These are phyloP conservation scores for Coemansia reversa DNA, from an alignment of 192 early-diverging fungal species.

Conservation along the genomic window DNA sequence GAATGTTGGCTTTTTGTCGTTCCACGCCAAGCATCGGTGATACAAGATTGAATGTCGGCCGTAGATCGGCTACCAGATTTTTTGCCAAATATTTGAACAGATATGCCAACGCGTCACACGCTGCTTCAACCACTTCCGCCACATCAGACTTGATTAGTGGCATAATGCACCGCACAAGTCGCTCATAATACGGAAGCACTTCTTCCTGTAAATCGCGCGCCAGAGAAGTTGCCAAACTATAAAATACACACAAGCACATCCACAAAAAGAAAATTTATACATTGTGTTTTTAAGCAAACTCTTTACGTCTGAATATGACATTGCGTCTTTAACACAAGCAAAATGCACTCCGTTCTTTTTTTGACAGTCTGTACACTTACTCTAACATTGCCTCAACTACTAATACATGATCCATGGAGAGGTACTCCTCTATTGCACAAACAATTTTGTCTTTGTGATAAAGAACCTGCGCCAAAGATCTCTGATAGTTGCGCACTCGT, in stretches of 20 bases:
- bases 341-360: too few species aligned
- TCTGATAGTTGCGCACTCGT: constrained; percentile 62
- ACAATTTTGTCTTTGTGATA: constrained; percentile 86
- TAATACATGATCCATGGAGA: constrained; percentile 62
- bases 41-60: constrained; percentile 76
- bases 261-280: neutral
- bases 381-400: constrained; percentile 83
- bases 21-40: constrained; percentile 69
- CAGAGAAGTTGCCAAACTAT: constrained; percentile 73
- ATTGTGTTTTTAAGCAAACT: too few species aligned
- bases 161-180: constrained; percentile 64
- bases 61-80: constrained; percentile 66
- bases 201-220: constrained; percentile 92
- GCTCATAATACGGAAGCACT: constrained; percentile 73
- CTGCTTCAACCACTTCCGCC: constrained; percentile 74
- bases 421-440: constrained; percentile 60
- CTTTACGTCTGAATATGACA: too few species aligned
- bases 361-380: constrained; percentile 49
- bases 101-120: constrained; percentile 85
- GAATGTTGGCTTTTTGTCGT: constrained; percentile 70
- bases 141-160: constrained; percentile 67
- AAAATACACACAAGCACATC: neutral
- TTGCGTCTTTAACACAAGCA: neutral
- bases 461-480: constrained; percentile 83
- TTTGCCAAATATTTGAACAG: constrained; percentile 88